Conservation (phyloP, 2,329 filamentous ascomycete species). For the Pseudogymnoascus sp. region DNA sequence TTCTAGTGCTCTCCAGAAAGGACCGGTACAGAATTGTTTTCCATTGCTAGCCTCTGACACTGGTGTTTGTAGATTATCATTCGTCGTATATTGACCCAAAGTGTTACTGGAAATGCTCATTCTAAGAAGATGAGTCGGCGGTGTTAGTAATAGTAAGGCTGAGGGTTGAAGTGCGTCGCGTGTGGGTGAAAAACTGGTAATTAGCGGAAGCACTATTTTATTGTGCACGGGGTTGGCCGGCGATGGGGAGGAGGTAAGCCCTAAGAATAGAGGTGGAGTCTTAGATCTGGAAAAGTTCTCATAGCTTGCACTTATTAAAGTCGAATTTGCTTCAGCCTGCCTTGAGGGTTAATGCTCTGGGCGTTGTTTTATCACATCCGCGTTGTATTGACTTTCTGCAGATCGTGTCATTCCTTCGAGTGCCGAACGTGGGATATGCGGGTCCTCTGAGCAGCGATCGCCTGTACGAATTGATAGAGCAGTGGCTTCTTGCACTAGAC, state of each 20-base stretch:
- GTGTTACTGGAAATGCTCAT: background rate
- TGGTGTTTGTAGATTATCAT: background rate
- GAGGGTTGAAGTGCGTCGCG: background rate
- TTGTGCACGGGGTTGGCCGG: background rate
- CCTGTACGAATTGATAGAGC: background rate
- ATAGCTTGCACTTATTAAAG: too few species aligned
- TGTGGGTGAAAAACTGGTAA: background rate
- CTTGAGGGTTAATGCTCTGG: too few species aligned
- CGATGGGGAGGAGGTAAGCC: background rate
- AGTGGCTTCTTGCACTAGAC: background rate
- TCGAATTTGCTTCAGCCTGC: too few species aligned
- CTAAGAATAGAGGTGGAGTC: too few species aligned
- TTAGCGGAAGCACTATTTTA: background rate
- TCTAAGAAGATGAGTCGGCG: background rate
- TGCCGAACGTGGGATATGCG: background rate
- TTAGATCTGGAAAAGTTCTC: too few species aligned
- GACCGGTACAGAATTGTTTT: background rate
- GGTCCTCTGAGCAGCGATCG: background rate
- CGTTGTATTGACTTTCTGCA: too few species aligned
- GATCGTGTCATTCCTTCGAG: background rate
- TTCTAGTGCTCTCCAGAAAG: too few species aligned
- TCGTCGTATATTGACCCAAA: background rate
- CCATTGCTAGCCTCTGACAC: background rate
- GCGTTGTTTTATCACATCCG: too few species aligned
- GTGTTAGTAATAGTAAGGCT: background rate